Conservation (phyloP, 331 rosid species). For the Stylosanthes scabra region DNA sequence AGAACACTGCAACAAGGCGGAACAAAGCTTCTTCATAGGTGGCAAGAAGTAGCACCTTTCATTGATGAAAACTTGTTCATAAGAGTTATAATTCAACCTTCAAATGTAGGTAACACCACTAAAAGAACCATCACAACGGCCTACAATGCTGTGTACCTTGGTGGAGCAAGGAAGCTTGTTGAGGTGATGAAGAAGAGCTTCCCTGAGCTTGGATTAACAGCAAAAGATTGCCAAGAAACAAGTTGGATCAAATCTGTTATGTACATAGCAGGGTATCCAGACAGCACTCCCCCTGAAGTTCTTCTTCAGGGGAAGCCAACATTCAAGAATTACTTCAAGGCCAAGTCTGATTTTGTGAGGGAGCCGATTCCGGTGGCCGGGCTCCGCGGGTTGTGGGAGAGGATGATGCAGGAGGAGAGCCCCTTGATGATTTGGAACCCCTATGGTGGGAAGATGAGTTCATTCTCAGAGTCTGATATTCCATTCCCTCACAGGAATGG, state of each 20-base stretch:
- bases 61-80: slow-evolving; percentile 66
- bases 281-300: slow-evolving; percentile 53
- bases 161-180: slow-evolving; percentile 51
- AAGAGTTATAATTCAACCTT: slow-evolving; percentile 58
- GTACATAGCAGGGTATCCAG: slow-evolving; percentile 59
- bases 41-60: slow-evolving; percentile 70
- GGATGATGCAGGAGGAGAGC: slow-evolving; percentile 35
- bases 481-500: slow-evolving; percentile 63
- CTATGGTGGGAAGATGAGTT: slow-evolving; percentile 58
- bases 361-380: slow-evolving; percentile 56
- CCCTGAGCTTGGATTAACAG: slow-evolving; percentile 76
- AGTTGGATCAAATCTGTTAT: slow-evolving; percentile 83
- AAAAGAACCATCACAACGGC: slow-evolving; percentile 54
- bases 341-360: slow-evolving; percentile 69
- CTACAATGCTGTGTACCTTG: slow-evolving; percentile 69
- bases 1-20: slow-evolving; percentile 60
- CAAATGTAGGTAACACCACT: slow-evolving; percentile 37
- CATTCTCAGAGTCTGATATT: slow-evolving; percentile 42
- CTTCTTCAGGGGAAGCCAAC: slow-evolving; percentile 58
- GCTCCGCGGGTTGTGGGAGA: slow-evolving; percentile 53
- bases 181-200: slow-evolving; percentile 42
- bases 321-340: slow-evolving; percentile 61
- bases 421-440: slow-evolving; percentile 54
- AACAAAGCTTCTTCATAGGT: slow-evolving; percentile 60
- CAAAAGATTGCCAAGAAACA: slow-evolving; percentile 60